These are phyloP conservation scores for Zygosaccharomyces sapae DNA, from an alignment of 1,139 yeast genomes.

Conservation along the genomic window DNA sequence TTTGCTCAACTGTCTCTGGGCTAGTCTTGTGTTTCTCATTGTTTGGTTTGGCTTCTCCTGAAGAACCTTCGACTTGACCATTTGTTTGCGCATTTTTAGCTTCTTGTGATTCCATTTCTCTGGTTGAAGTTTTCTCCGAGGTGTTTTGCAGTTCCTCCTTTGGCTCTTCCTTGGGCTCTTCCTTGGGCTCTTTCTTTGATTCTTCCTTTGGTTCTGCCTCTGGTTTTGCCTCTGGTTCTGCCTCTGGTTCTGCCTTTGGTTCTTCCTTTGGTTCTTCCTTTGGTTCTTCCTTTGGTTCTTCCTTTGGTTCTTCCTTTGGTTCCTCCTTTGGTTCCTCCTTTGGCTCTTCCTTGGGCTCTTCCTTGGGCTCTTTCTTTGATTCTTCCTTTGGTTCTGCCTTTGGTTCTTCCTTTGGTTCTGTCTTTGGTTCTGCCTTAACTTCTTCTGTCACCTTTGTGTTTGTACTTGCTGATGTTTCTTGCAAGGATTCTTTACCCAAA, in stretches of 20 bases:
- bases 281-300: slow-evolving; percentile 4
- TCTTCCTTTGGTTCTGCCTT: background rate
- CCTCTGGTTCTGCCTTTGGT: too few relatives aligned
- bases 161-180: too few relatives aligned
- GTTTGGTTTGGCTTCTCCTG: slow-evolving; percentile 9
- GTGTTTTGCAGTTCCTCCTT: too few relatives aligned
- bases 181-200: slow-evolving; percentile 10
- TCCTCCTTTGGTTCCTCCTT: slow-evolving; percentile 6
- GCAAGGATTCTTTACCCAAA: background rate
- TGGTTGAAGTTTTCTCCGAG: too few relatives aligned
- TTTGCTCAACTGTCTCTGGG: slow-evolving; percentile 1
- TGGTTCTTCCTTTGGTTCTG: slow-evolving; percentile 5
- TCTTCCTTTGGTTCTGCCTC: background rate
- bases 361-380: slow-evolving; percentile 4
- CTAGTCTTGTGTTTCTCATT: too few relatives aligned
- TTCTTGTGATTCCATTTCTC: background rate
- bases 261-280: too few relatives aligned
- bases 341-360: slow-evolving; percentile 4
- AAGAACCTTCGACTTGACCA: background rate
- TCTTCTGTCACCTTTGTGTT: slow-evolving; percentile 20
- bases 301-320: slow-evolving; percentile 2
- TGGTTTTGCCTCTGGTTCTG: too few relatives aligned
- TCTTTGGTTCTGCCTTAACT: slow-evolving; percentile 6
- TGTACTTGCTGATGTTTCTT: slow-evolving; percentile 2
- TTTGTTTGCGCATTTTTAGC: background rate